Percentiles rank a stretch among this genome's conserved stretches.
Evolutionary conservation across 2,329 filamentous ascomycete species (phyloP).

Genomic region (Leptographium wingfieldii): DNA sequence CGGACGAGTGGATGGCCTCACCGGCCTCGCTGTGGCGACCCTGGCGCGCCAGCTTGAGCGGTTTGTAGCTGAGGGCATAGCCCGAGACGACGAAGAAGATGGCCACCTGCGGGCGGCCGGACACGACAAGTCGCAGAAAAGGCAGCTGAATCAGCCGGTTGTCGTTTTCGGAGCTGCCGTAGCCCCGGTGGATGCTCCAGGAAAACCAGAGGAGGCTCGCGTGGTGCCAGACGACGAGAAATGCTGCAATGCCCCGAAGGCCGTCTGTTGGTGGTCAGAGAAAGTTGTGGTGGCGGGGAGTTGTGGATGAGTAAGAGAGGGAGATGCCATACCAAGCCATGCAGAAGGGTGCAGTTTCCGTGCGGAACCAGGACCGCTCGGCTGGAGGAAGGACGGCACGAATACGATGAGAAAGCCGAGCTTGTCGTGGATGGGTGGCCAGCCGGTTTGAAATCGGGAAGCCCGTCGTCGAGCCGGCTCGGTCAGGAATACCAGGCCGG

Average conservation of each 20-base stretch:
- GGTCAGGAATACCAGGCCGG: conserved; percentile 1
- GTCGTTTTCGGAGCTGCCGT: conserved; percentile 10
- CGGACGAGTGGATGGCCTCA: conserved; percentile 11
- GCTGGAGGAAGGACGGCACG: conserved; percentile 1
- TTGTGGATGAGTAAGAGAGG: background rate
- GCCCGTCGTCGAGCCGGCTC: conserved; percentile 1
- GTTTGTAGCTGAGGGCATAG: conserved; percentile 15
- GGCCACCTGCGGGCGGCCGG: conserved; percentile 25
- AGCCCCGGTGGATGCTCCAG: conserved; percentile 18
- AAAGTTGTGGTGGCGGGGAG: background rate
- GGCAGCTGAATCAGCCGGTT: conserved; percentile 21
- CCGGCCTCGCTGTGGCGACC: conserved; percentile 9
- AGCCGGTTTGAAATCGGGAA: background rate
- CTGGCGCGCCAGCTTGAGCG: conserved; percentile 11
- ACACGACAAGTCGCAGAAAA: conserved; percentile 22
- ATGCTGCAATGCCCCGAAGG: conserved; percentile 40
- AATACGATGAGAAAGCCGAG: conserved; percentile 1
- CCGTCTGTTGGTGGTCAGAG: conserved; percentile 26
- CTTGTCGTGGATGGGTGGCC: background rate
- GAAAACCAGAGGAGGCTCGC: conserved; percentile 19
- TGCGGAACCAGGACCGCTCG: background rate
- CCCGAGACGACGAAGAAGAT: conserved; percentile 35
- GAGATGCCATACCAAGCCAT: conserved; percentile 12
- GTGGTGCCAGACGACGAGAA: conserved; percentile 41
- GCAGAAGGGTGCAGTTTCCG: conserved; percentile 14